Percentiles rank a stretch among this genome's conserved stretches.
Conservation (phyloP, 768 basidiomycete species). For the Lactifluus hygrophoroides region DNA sequence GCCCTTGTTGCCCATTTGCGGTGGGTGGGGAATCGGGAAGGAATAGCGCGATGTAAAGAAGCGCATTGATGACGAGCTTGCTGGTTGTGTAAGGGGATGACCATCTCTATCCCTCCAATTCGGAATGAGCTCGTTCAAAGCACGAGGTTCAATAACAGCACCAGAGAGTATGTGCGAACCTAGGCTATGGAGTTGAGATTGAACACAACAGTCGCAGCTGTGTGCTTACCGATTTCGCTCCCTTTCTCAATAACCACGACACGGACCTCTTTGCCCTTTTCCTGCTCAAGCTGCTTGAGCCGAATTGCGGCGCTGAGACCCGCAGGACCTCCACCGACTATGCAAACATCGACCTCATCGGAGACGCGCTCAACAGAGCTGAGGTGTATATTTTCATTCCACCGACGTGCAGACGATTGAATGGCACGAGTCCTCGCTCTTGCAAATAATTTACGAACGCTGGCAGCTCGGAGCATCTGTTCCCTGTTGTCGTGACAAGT, state of each 20-base stretch:
- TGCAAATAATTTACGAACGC: conserved; percentile 2
- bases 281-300: conserved; percentile 83
- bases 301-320: conserved; percentile 94
- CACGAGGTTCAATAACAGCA: conserved; percentile 88
- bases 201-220: not conserved
- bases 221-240: conserved; percentile 70
- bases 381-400: conserved; percentile 42
- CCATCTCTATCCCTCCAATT: conserved; percentile 59
- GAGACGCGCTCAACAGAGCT: conserved; percentile 66
- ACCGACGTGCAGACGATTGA: conserved; percentile 24
- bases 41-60: conserved; percentile 63
- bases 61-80: conserved; percentile 75
- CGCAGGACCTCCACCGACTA: conserved; percentile 93
- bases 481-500: not conserved
- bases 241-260: conserved; percentile 97
- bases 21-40: conserved; percentile 88
- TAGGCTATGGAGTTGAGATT: conserved; percentile 24
- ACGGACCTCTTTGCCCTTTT: conserved; percentile 70
- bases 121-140: conserved; percentile 85
- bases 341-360: conserved; percentile 94
- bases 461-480: conserved; percentile 11
- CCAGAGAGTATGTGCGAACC: conserved; percentile 94
- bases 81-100: conserved; percentile 77
- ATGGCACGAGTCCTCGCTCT: conserved; percentile 16
- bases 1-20: conserved; percentile 91